phyloP scores from a whole-genome alignment of 2,329 filamentous ascomycete species.

The Cytospora chrysosperma region DNA sequence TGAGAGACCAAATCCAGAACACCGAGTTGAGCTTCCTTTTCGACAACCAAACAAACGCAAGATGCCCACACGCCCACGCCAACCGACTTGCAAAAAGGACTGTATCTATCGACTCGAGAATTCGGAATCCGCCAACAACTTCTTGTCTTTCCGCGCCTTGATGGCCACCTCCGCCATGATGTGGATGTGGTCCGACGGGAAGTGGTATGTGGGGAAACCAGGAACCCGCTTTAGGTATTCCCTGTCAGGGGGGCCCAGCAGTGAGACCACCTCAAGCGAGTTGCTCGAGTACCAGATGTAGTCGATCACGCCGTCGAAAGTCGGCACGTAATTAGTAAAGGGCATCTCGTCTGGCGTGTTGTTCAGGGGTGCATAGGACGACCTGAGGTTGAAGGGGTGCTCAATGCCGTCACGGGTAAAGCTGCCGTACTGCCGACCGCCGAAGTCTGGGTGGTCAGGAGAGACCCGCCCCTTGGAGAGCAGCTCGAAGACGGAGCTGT shows the following conservation, averaged over 20 bases:
- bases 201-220: constrained; percentile 91
- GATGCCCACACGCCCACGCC: constrained; percentile 13
- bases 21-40: constrained; percentile 17
- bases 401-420: constrained; percentile 91
- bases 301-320: constrained; percentile 90
- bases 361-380: constrained; percentile 79
- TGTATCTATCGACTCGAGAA: constrained; percentile 38
- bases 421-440: constrained; percentile 81
- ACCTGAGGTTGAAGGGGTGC: constrained; percentile 91
- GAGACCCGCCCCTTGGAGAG: constrained; percentile 77
- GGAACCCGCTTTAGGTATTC: constrained; percentile 83
- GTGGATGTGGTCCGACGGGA: constrained; percentile 89
- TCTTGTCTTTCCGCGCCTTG: constrained; percentile 82
- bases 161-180: constrained; percentile 87
- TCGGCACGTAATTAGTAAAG: constrained; percentile 96
- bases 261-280: constrained; percentile 75
- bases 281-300: constrained; percentile 98
- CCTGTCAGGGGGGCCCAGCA: constrained; percentile 83
- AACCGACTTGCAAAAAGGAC: constrained; percentile 13
- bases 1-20: constrained; percentile 26
- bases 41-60: constrained; percentile 25
- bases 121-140: constrained; percentile 61
- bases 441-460: constrained; percentile 77
- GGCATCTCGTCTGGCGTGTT: constrained; percentile 80
- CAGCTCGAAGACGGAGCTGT: constrained; percentile 89